Evolutionary conservation across 2,329 filamentous ascomycete species (phyloP), one percentile per base, ranked within the genome.

Genomic region (Claviceps cyperi): DNA sequence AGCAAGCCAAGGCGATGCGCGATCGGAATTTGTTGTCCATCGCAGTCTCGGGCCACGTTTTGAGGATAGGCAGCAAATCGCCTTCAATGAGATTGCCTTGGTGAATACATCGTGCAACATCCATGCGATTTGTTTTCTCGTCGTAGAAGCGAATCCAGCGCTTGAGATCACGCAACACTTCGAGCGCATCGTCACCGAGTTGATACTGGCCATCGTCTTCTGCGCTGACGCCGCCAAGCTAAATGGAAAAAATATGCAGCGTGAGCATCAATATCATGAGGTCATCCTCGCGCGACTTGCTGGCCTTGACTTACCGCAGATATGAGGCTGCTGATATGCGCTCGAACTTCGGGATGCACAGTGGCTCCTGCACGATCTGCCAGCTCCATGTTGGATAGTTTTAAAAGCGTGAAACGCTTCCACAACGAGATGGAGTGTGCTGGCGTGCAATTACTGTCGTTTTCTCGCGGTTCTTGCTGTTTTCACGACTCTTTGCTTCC

Each of bases 131-230:
- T 56, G 84, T 81, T 64, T 94, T 94, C 63, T 94, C 86, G 65
- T 96, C 90, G 73, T 92, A 92, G 55, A 95, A 80, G 58, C 88
- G 89, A 57, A 98, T 77, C 92, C 92, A 98, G 78, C 84, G 84
- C 63, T 92, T 91, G 50, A 98, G 76, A 68, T 98, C 92, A 54
- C 91, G 89, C 51, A 98, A 74, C 61, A 90, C 92, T 51, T 92
- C 86, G 53, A 94, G 73, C 13, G 90, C 91, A 63, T 96, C 91
- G 66, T 97, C 91, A 66, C 92, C 92, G 37, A 97, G 80, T 43
- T 87, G 77, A 65, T 98, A 98, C 61, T 77, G 77, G 51, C 86
- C 86, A 61, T 89, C 83, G 59, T 91, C 83, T 57, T 87, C 84
- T 48, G 81, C 74, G 58, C 85, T 85, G 59, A 81, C 80, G 49